Conservation (phyloP, 1,284 basidiomycete genomes). For the Malassezia slooffiae region DNA sequence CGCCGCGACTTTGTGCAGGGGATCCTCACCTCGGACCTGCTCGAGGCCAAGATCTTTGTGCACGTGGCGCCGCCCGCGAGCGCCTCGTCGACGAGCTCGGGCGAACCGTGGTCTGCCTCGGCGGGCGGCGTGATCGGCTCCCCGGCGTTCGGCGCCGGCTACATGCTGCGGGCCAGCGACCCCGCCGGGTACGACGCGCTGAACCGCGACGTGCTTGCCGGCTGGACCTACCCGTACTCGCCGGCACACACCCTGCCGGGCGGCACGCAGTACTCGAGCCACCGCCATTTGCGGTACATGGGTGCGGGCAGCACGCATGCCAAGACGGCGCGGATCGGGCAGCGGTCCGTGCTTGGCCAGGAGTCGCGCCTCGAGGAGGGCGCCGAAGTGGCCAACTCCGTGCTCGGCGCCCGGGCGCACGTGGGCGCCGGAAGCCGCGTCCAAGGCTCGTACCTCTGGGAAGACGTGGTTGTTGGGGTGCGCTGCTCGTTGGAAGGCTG, state of each 20-base stretch:
- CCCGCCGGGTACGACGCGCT: conserved; percentile 37
- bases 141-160: conserved; percentile 63
- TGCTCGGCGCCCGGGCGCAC: conserved; percentile 63
- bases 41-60: conserved; percentile 88
- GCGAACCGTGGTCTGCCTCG: conserved; percentile 4
- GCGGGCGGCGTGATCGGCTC: conserved; percentile 50
- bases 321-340: conserved; percentile 23
- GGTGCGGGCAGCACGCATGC: conserved; percentile 25
- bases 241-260: conserved; percentile 84
- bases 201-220: conserved; percentile 70
- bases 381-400: conserved; percentile 58
- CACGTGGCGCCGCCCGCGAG: conserved; percentile 56
- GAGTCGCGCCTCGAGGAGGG: conserved; percentile 50
- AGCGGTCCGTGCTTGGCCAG: conserved; percentile 23
- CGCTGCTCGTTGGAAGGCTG: conserved; percentile 59
- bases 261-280: conserved; percentile 45
- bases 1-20: conserved; percentile 88
- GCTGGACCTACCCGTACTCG: conserved; percentile 88
- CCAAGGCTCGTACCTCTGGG: conserved; percentile 31
- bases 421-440: conserved; percentile 51
- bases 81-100: conserved; percentile 59
- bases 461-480: conserved; percentile 51
- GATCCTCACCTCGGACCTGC: conserved; percentile 84
- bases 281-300: conserved; percentile 22
- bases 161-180: conserved; percentile 32